phyloP scores from a whole-genome alignment of 2,329 filamentous ascomycete genomes.

The Hypomyces rosellus region DNA sequence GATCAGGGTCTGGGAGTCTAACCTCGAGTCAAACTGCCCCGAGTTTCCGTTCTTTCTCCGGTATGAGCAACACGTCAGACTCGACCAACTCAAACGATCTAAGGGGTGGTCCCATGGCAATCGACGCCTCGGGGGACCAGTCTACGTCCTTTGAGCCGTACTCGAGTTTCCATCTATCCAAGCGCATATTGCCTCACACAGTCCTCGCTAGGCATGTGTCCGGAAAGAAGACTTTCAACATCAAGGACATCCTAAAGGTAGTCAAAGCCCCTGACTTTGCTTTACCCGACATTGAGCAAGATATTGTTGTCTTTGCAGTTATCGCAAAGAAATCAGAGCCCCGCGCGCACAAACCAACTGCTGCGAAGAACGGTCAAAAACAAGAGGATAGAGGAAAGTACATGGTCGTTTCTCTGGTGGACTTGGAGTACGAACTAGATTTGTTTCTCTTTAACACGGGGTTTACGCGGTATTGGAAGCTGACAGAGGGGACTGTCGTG shows the following conservation, averaged over 20 bases:
- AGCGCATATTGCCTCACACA: conserved; percentile 74
- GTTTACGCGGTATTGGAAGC: conserved; percentile 88
- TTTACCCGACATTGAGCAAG: conserved; percentile 74
- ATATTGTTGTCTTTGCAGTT: conserved; percentile 84
- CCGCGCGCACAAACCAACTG: conserved; percentile 47
- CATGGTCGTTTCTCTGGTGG: conserved; percentile 83
- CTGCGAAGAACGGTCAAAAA: conserved; percentile 37
- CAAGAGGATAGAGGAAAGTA: conserved; percentile 69
- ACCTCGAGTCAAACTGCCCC: conserved; percentile 40
- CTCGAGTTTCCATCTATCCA: conserved; percentile 77
- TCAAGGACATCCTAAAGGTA: conserved; percentile 73
- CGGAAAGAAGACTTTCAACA: conserved; percentile 67
- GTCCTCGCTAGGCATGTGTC: conserved; percentile 72
- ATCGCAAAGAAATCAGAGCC: conserved; percentile 85
- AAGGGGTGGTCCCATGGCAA: conserved; percentile 1
- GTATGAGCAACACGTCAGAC: conserved; percentile 13
- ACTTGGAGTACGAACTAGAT: conserved; percentile 85
- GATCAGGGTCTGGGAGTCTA: conserved; percentile 23
- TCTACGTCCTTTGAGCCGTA: conserved; percentile 70
- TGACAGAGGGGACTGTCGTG: conserved; percentile 84
- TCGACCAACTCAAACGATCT: background rate
- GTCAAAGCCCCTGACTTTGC: conserved; percentile 80
- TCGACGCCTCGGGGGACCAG: conserved; percentile 21
- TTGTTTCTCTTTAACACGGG: conserved; percentile 87
- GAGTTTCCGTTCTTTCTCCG: conserved; percentile 18